A percentile compares a stretch with the other conserved stretches of the same genome.
Evolutionary conservation across 495 filamentous ascomycete genomes (phyloP).

Genomic region (Lasiosphaeris hirsuta): DNA sequence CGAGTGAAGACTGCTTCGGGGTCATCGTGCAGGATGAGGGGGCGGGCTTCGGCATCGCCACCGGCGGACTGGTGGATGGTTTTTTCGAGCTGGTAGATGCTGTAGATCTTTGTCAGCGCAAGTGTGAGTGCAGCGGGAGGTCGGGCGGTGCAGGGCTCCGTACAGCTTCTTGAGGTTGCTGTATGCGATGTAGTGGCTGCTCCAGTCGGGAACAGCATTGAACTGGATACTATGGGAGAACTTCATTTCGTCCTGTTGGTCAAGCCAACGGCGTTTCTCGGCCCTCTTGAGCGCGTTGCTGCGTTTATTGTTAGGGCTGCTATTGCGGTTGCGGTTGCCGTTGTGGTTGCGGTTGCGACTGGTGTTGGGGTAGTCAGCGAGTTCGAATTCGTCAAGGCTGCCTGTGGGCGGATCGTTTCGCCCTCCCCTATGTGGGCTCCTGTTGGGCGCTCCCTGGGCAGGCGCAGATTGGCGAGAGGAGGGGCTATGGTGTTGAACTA

Average conservation of each 20-base stretch:
- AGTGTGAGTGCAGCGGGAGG: not conserved
- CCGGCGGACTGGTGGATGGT: constrained; percentile 52
- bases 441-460: constrained; percentile 18
- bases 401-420: constrained; percentile 20
- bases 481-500: constrained; percentile 27
- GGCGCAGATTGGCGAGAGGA: constrained; percentile 37
- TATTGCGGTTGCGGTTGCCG: constrained; percentile 10
- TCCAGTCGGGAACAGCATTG: constrained; percentile 99
- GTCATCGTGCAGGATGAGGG: constrained; percentile 68
- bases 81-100: constrained; percentile 93
- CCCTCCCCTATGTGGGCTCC: constrained; percentile 39
- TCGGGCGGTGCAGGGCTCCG: constrained; percentile 25
- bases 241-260: constrained; percentile 86
- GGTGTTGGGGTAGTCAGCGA: constrained; percentile 27
- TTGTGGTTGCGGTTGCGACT: constrained; percentile 8
- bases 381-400: constrained; percentile 33
- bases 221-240: constrained; percentile 99
- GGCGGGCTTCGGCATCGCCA: constrained; percentile 76
- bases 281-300: constrained; percentile 35
- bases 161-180: constrained; percentile 98
- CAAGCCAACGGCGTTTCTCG: constrained; percentile 53
- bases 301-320: constrained; percentile 1
- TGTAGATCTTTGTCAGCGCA: constrained; percentile 33
- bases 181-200: constrained; percentile 94
- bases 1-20: constrained; percentile 74